phyloP scores from a whole-genome alignment of 805 yeast species.

The Ascoidea tarda region DNA sequence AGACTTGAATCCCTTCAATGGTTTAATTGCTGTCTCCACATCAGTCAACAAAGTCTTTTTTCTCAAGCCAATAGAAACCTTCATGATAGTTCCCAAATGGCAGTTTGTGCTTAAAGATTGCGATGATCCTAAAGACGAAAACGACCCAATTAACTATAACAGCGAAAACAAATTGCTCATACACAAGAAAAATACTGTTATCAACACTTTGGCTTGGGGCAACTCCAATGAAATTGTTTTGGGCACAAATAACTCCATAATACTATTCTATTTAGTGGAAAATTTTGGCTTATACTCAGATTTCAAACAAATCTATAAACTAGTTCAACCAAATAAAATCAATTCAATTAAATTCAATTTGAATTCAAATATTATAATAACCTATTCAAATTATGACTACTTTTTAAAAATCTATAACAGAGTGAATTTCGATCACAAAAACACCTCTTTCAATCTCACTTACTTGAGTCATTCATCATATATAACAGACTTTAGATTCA shows the following conservation, averaged over 20 bases:
- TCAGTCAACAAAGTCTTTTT: slow-evolving; percentile 28
- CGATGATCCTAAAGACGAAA: slow-evolving; percentile 8
- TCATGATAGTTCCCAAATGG: neutral
- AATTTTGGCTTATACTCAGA: neutral
- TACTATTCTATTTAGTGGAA: slow-evolving; percentile 7
- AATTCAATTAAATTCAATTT: slow-evolving; percentile 43
- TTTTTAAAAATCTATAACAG: slow-evolving; percentile 72
- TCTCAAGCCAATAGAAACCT: slow-evolving; percentile 33
- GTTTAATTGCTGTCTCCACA: slow-evolving; percentile 40
- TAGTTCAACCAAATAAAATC: slow-evolving; percentile 47
- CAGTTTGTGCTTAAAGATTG: too few species aligned
- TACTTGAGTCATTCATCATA: slow-evolving; percentile 52
- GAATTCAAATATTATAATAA: slow-evolving; percentile 55
- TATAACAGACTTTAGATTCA: slow-evolving; percentile 29
- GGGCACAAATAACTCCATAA: slow-evolving; percentile 38
- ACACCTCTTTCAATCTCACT: slow-evolving; percentile 51
- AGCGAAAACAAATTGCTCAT: slow-evolving; percentile 17
- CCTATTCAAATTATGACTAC: slow-evolving; percentile 46
- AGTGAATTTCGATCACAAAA: slow-evolving; percentile 47
- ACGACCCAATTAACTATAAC: slow-evolving; percentile 30
- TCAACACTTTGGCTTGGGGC: slow-evolving; percentile 43
- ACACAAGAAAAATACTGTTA: slow-evolving; percentile 18
- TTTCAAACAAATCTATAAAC: slow-evolving; percentile 22
- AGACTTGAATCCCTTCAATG: slow-evolving; percentile 46
- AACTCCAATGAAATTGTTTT: slow-evolving; percentile 36